These are phyloP conservation scores for Crithidia expoeki DNA, from an alignment of 208 protist species.

Conservation along the genomic window DNA sequence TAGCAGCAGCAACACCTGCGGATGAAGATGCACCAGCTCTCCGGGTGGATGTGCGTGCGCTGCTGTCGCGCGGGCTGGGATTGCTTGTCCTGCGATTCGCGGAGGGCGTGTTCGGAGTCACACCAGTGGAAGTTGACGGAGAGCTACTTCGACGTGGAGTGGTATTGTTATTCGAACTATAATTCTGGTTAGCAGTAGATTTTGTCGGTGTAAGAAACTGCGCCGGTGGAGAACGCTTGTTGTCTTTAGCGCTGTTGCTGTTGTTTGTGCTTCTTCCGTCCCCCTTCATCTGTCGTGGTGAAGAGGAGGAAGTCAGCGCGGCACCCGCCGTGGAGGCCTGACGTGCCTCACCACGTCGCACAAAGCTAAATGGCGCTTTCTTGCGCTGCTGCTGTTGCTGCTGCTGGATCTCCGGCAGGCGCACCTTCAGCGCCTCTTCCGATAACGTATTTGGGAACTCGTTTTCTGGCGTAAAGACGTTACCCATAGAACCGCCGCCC, in stretches of 20 bases:
- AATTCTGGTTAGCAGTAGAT: neutral
- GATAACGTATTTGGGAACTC: slow-evolving; percentile 81
- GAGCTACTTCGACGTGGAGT: slow-evolving; percentile 1
- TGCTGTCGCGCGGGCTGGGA: neutral
- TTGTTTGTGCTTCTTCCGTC: neutral
- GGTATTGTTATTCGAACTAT: neutral
- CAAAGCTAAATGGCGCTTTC: slow-evolving; percentile 49
- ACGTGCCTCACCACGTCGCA: slow-evolving; percentile 47
- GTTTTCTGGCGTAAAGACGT: slow-evolving; percentile 71
- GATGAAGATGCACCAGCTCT: neutral
- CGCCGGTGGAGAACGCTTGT: neutral
- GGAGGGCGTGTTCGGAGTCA: too few species aligned
- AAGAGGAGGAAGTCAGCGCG: neutral
- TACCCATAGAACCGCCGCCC: slow-evolving; percentile 14
- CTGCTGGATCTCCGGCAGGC: slow-evolving; percentile 16
- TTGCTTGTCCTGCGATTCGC: neutral
- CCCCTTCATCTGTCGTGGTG: too few species aligned
- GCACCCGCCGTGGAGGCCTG: slow-evolving; percentile 22
- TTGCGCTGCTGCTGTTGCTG: slow-evolving; percentile 27
- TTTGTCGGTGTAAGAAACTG: neutral
- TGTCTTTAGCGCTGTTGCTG: neutral
- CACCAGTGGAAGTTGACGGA: neutral
- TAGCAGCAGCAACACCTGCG: neutral
- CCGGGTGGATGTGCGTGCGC: neutral
- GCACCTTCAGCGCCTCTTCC: slow-evolving; percentile 48